Evolutionary conservation across 1,284 basidiomycete genomes (phyloP), one percentile per base, ranked within the genome.

Genomic region (Boletus mariae): DNA sequence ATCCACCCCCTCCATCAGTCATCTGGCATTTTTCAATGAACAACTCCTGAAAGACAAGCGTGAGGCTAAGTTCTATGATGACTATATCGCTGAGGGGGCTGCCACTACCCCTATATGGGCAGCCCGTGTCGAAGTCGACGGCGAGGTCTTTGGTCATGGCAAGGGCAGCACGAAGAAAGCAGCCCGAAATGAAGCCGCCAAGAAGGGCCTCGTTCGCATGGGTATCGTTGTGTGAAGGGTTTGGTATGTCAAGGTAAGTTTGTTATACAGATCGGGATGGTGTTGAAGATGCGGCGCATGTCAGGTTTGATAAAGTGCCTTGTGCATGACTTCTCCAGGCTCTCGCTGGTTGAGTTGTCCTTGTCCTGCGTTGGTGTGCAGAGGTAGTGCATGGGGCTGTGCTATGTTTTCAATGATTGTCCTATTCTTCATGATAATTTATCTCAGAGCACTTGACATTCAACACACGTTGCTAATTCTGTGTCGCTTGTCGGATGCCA

Each of bases 161-260:
- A 75, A 71, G 51, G 87, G 86, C 9, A 80, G 76, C 58, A 88
- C 86, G 45, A 90, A 90, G 78, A 88, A 85, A 65, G 78, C 79
- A 2, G 88, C 87, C 1, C 78, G 83, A 64, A 89, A 89, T 62
- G 87, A 83, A 57, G 83, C 84, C 3, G 83, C 83, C 31, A 84
- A 82, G 62, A 71, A 77, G 54, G 82, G 81, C 1, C 70, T 85
- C 53, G 63, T 71, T 59, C 75, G 67, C 47, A 54, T 85, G 62
- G 80, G 77, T 4, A 68, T 82, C 44, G 52, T 62, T 46, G 75
- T 80, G 1, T 67, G 52, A 62, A 38, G 13, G 31, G 47, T 25
- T n/a, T n/a, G 57, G 42, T 35, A 25, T 15, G 46, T n/a, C 55
- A 29, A 49, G 49, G 60, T 62, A 28, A 38, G 51, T n/a, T 9